Percentiles rank a stretch among this genome's conserved stretches.
Evolutionary conservation across 768 basidiomycete genomes (phyloP).

Genomic region (Suillus tomentosus): DNA sequence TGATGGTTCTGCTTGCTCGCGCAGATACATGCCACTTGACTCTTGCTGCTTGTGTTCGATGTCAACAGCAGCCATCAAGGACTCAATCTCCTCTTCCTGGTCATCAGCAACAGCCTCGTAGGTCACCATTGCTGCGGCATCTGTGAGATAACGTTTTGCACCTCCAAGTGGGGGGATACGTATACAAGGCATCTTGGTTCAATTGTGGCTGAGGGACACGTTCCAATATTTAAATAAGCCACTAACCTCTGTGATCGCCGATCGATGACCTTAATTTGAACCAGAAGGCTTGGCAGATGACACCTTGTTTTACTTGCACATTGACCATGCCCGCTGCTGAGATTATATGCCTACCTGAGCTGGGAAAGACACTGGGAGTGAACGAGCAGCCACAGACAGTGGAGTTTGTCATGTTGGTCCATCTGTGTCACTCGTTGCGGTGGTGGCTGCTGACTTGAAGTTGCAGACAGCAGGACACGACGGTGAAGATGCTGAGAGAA

Average conservation of each 20-base stretch:
- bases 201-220: neutral
- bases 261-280: neutral
- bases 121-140: neutral
- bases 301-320: neutral
- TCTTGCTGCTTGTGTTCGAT: neutral
- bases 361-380: neutral
- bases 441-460: neutral
- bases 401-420: neutral
- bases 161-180: neutral
- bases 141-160: neutral
- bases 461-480: neutral
- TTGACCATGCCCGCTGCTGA: neutral
- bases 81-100: conserved; percentile 8
- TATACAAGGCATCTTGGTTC: no score
- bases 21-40: neutral
- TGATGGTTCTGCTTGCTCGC: no score
- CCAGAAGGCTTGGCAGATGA: no score
- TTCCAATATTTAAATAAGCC: neutral
- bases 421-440: neutral
- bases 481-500: neutral
- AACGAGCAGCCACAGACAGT: neutral
- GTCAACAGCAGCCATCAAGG: neutral
- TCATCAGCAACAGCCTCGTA: conserved; percentile 3
- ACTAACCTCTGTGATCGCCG: neutral
- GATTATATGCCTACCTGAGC: neutral